Base-by-base conservation (phyloP, 352 stramenopile species). In the Pythium sp. region DNA sequence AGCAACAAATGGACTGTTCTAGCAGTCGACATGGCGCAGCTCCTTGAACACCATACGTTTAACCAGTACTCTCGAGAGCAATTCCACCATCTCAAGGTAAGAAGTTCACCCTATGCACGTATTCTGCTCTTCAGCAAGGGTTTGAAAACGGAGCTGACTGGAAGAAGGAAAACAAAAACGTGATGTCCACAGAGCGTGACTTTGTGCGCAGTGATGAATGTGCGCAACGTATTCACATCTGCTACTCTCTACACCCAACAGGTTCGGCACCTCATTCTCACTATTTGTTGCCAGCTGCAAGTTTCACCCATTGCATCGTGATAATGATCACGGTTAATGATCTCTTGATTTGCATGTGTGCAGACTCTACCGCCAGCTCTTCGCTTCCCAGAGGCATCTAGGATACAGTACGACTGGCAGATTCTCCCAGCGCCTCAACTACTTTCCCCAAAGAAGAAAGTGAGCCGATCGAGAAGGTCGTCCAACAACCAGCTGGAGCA, bases 11-110 rank as follows among this genome's bases (percentile, higher is more conserved):
- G 84, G 87, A 91, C 76, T 14, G 78, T 85, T 3, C 38, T 94
- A n/a, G 79, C 76, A 5, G 49, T 93, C 26, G 87, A 94, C 49
- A 86, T 92, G 78, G 67, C 58, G 11, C 66, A 74, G 28, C 67
- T 94, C n/a, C 58, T 94, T 7, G 75, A 89, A 51, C 68, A 82
- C 3, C 84, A 93, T 68, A 84, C 78, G 2, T 91, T 88, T 67
- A 90, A 90, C 49, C 82, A 86, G 55, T 88, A 92, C 67, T 78
- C 72, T 24, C 72, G 85, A 54, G 82, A 93, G 46, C 69, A 64
- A 5, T 92, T 84, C 59, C 79, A 72, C 15, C 77, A 88, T 43
- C 73, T 93, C n/a, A 92, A 91, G 75, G 77, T 86, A 26, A 60
- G 28, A 26, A 9, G 3, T 7, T 46, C 38, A 0, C 12, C 38